Conservation (phyloP, 2,329 filamentous ascomycete genomes). For the Pyrenophora graminea region DNA sequence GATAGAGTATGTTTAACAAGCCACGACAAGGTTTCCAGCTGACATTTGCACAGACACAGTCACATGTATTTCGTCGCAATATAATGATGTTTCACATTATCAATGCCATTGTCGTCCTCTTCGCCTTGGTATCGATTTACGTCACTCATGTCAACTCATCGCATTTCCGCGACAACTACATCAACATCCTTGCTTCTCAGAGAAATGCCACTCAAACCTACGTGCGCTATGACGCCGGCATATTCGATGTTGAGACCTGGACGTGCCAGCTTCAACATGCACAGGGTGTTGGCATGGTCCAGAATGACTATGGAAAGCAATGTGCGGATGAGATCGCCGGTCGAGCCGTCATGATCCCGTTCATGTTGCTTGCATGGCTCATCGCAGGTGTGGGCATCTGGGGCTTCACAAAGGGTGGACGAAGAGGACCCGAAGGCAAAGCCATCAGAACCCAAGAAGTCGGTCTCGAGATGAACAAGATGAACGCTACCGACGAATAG, state of each 20-base stretch:
- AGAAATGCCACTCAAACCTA: constrained; percentile 14
- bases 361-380: constrained; percentile 27
- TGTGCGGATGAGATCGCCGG: constrained; percentile 38
- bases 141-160: constrained; percentile 38
- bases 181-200: constrained; percentile 27
- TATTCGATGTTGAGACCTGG: constrained; percentile 45
- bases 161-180: constrained; percentile 32
- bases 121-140: constrained; percentile 36
- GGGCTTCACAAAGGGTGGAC: constrained; percentile 27
- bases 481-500: constrained; percentile 20
- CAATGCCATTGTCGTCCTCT: constrained; percentile 37
- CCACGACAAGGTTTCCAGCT: neutral
- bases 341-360: constrained; percentile 36
- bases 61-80: constrained; percentile 41
- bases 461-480: constrained; percentile 37
- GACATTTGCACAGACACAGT: constrained; percentile 27
- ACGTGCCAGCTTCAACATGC: constrained; percentile 35
- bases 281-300: constrained; percentile 28
- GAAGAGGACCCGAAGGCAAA: constrained; percentile 25
- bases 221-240: constrained; percentile 38
- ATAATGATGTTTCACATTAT: constrained; percentile 39
- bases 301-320: constrained; percentile 34
- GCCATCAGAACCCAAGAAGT: constrained; percentile 35
- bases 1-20: constrained; percentile 23
- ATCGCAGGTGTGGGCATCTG: constrained; percentile 28